Evolutionary conservation across 768 basidiomycete genomes (phyloP).

Genomic region (Rhizopogon sp.): DNA sequence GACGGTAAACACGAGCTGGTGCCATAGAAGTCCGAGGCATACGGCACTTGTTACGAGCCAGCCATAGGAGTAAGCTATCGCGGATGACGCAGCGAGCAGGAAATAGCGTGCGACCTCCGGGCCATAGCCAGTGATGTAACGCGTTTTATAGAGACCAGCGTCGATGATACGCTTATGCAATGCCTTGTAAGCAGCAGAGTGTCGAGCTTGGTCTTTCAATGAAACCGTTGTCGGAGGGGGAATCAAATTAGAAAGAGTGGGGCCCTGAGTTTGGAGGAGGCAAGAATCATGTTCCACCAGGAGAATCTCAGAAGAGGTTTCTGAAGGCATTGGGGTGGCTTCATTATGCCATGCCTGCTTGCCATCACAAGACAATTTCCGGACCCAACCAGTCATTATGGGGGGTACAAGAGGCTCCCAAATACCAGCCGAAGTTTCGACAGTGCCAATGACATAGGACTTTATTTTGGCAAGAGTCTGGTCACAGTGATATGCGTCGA

Average conservation of each 20-base stretch:
- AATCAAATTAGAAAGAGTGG: constrained; percentile 39
- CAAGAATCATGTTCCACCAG: constrained; percentile 42
- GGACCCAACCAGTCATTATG: constrained; percentile 79
- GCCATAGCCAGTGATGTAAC: constrained; percentile 83
- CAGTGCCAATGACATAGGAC: constrained; percentile 62
- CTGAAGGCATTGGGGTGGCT: constrained; percentile 39
- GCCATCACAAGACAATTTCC: constrained; percentile 43
- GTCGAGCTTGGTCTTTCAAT: constrained; percentile 52
- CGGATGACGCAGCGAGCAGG: constrained; percentile 54
- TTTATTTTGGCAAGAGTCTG: constrained; percentile 23
- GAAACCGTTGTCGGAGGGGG: constrained; percentile 53
- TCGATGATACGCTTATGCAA: constrained; percentile 70
- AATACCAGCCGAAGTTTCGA: constrained; percentile 43
- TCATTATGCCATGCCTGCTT: constrained; percentile 56
- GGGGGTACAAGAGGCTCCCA: constrained; percentile 87
- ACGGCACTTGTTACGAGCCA: constrained; percentile 76
- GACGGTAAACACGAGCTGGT: constrained; percentile 87
- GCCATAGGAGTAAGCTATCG: constrained; percentile 51
- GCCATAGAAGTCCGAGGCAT: constrained; percentile 87
- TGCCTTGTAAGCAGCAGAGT: constrained; percentile 74
- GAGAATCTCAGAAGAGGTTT: constrained; percentile 51
- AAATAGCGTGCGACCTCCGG: constrained; percentile 81
- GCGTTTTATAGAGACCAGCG: constrained; percentile 83
- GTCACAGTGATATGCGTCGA: constrained; percentile 83
- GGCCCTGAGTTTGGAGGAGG: constrained; percentile 29